Evolutionary conservation across 306 rosid genomes (phyloP).

Genomic region (Medicago arabica): DNA sequence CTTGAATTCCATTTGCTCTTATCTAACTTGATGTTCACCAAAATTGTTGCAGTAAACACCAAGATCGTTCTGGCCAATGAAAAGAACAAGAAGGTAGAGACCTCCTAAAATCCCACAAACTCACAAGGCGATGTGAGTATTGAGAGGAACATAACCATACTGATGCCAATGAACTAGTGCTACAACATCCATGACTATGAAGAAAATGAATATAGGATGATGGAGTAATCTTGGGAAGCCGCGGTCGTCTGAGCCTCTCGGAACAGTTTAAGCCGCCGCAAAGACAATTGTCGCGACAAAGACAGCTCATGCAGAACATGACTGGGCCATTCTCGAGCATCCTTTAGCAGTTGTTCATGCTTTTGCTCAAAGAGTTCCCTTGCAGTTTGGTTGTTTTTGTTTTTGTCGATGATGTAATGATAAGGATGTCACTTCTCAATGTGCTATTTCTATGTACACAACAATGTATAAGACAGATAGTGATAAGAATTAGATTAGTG

Average conservation of each 20-base stretch:
- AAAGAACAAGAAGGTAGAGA: conserved; percentile 46
- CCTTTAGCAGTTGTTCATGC: conserved; percentile 23
- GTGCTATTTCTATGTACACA: conserved; percentile 36
- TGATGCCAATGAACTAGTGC: conserved; percentile 48
- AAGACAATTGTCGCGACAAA: conserved; percentile 49
- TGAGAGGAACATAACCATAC: conserved; percentile 50
- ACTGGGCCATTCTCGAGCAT: conserved; percentile 50
- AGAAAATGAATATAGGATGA: conserved; percentile 42
- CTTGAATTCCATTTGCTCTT: conserved; percentile 40
- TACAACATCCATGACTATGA: conserved; percentile 45
- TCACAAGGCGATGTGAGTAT: conserved; percentile 52
- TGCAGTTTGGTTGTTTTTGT: conserved; percentile 38
- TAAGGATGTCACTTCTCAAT: conserved; percentile 41
- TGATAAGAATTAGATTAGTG: neutral
- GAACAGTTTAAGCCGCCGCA: conserved; percentile 51
- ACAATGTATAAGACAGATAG: neutral
- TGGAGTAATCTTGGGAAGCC: conserved; percentile 45
- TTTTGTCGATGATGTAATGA: conserved; percentile 42
- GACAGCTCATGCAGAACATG: conserved; percentile 51
- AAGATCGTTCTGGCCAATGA: conserved; percentile 51
- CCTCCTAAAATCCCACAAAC: conserved; percentile 49
- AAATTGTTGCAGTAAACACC: conserved; percentile 43
- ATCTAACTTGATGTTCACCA: conserved; percentile 42
- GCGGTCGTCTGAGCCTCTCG: conserved; percentile 40
- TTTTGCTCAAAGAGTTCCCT: conserved; percentile 38